Conservation (phyloP, 2,329 filamentous ascomycete genomes). For the Alternaria novae-zelandiae region DNA sequence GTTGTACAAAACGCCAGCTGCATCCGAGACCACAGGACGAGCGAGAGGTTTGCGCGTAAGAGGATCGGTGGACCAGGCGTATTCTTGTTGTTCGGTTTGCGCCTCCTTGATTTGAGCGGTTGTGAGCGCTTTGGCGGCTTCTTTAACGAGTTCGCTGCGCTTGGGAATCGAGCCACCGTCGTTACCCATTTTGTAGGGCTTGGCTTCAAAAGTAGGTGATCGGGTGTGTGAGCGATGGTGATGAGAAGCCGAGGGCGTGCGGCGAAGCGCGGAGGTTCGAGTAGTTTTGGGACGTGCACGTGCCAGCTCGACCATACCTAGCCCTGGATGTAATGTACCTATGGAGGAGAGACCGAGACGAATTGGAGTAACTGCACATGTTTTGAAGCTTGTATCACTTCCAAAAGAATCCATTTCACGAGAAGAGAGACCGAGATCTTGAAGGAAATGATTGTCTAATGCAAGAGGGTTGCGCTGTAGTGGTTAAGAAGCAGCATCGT, state of each 20-base stretch:
- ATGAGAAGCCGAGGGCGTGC: constrained; percentile 14
- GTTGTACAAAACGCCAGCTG: constrained; percentile 85
- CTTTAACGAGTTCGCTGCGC: constrained; percentile 93
- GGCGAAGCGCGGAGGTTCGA: constrained; percentile 30
- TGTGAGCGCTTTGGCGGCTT: constrained; percentile 82
- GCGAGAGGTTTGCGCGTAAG: constrained; percentile 80
- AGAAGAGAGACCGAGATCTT: too few relatives aligned
- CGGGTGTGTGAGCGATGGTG: neutral
- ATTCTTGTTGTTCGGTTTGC: constrained; percentile 80
- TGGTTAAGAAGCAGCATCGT: too few relatives aligned
- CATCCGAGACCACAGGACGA: constrained; percentile 82
- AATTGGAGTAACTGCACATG: too few relatives aligned
- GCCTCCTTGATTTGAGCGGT: constrained; percentile 88
- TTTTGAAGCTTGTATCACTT: too few relatives aligned
- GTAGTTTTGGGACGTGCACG: constrained; percentile 19
- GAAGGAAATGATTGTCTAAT: too few relatives aligned
- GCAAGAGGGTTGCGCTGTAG: too few relatives aligned
- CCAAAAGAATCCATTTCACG: too few relatives aligned
- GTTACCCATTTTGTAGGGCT: constrained; percentile 76
- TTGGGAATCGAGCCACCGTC: constrained; percentile 96
- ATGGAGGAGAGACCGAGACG: too few relatives aligned
- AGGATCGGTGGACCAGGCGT: constrained; percentile 87
- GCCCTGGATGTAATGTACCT: too few relatives aligned
- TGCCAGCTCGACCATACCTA: constrained; percentile 4
- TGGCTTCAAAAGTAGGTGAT: neutral